Base-by-base conservation (phyloP, 108 stramenopile species). In the Aurantiochytrium sp. region DNA sequence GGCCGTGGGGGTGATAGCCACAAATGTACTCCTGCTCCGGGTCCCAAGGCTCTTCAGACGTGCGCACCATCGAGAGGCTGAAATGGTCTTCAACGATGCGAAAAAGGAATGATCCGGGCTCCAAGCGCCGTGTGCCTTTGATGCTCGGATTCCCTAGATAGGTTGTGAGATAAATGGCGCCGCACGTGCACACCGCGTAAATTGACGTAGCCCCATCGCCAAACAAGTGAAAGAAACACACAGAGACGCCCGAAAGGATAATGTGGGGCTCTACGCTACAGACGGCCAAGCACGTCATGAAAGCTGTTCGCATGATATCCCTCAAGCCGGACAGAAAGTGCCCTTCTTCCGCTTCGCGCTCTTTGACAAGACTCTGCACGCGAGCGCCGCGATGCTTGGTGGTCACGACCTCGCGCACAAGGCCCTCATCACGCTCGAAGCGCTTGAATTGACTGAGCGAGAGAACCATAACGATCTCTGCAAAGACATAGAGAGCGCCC, bases 1-100 rank as follows among this genome's bases (percentile, higher is more conserved):
- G 76, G 45, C 76, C 76, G 51, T 83, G 76, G 2, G 76, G 76
- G 28, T 83, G 76, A 45, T 83, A 83, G n/a, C 76, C 76, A 35
- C 45, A 83, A 53, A 83, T 47, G 51, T 83, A 83, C 51, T 83
- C 76, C 12, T 53, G 45, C 51, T 53, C 51, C n/a, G 49, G n/a
- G 25, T 83, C 76, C 76, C 76, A 83, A 8, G 45, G 49, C 51
- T 83, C 23, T 16, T 21, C 23, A 1, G 76, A 45, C 6, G 45
- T 53, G 45, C 76, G 76, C 19, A 83, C 76, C 45, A 83, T 53
- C 10, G 76, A 53, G 76, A 83, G 76, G 6, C 10, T 12, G 49
- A 83, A 83, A 45, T 83, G 51, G 25, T 53, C 51, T 45, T 47
- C 76, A 18, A 83, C 45, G 3, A 83, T 83, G 49, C 49, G 45